Percentiles rank a stretch among this genome's conserved stretches.
phyloP scores from a whole-genome alignment of 176 grass and related monocot genomes.

The Triticum timopheevii region DNA sequence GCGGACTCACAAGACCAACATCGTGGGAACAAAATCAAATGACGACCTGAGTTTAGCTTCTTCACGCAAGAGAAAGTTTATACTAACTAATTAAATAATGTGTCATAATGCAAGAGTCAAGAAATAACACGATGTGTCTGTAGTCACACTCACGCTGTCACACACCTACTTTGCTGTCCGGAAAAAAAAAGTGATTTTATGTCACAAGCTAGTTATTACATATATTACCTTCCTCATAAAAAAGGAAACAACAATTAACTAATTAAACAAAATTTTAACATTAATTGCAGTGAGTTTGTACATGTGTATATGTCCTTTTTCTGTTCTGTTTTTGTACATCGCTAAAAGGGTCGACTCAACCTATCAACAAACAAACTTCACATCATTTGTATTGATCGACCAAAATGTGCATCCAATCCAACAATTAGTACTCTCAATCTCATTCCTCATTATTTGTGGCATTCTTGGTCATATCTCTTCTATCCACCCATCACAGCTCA shows the following conservation, averaged over 20 bases:
- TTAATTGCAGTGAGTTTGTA: conserved; percentile 35
- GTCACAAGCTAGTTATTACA: conserved; percentile 41
- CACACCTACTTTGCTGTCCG: neutral
- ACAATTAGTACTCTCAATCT: neutral
- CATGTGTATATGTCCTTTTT: neutral
- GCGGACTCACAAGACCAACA: neutral
- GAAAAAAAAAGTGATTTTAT: conserved; percentile 22
- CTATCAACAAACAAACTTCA: conserved; percentile 46
- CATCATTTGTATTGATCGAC: conserved; percentile 6
- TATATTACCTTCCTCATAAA: neutral
- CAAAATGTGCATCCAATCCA: conserved; percentile 30
- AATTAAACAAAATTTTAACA: conserved; percentile 8
- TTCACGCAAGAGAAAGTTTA: neutral
- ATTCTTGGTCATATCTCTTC: conserved; percentile 1
- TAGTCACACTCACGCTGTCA: conserved; percentile 3
- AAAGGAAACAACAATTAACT: no score
- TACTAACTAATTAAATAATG: neutral
- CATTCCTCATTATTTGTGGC: neutral
- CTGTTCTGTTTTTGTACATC: conserved; percentile 33
- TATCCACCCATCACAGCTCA: conserved; percentile 5
- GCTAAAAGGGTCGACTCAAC: conserved; percentile 18
- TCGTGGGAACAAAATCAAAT: neutral
- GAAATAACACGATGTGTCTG: neutral
- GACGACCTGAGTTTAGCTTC: conserved; percentile 9
- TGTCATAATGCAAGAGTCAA: neutral